These are phyloP conservation scores for Coemansia sp. DNA, from an alignment of 192 early-diverging fungal species.

Conservation along the genomic window DNA sequence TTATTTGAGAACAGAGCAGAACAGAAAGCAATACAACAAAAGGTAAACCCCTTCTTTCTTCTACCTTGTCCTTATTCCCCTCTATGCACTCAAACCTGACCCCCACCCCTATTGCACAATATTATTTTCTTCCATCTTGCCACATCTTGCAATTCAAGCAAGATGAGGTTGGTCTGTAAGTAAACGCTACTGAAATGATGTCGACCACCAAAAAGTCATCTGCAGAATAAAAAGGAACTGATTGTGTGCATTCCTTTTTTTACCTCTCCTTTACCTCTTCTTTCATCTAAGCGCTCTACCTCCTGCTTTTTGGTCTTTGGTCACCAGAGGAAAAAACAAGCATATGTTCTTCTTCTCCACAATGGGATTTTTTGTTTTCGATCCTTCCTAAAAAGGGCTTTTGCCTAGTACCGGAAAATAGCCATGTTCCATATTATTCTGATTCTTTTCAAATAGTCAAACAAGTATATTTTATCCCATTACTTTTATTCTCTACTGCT, in stretches of 20 bases:
- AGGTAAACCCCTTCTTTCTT: not conserved
- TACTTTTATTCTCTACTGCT: slow-evolving; percentile 1
- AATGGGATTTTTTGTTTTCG: not conserved
- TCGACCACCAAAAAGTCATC: too few species aligned
- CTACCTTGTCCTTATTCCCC: not conserved
- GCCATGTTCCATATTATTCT: slow-evolving; percentile 6
- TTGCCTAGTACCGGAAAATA: slow-evolving; percentile 1
- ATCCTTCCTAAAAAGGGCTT: not conserved
- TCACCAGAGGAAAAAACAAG: too few species aligned
- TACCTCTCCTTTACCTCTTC: not conserved
- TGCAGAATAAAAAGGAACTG: too few species aligned
- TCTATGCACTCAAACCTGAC: too few species aligned
- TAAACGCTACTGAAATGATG: too few species aligned
- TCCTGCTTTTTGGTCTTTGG: not conserved
- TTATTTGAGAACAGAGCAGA: too few species aligned
- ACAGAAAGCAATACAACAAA: too few species aligned
- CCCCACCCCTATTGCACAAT: too few species aligned
- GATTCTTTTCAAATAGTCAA: not conserved
- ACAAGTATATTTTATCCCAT: not conserved
- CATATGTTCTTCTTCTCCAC: not conserved
- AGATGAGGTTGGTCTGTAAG: too few species aligned
- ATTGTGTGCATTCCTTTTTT: not conserved
- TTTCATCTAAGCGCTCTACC: not conserved
- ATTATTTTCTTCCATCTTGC: too few species aligned
- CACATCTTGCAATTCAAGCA: too few species aligned